Percentiles rank a stretch among this genome's conserved stretches.
phyloP scores from a whole-genome alignment of 768 basidiomycete species.

The Cyclocybe cylindracea region DNA sequence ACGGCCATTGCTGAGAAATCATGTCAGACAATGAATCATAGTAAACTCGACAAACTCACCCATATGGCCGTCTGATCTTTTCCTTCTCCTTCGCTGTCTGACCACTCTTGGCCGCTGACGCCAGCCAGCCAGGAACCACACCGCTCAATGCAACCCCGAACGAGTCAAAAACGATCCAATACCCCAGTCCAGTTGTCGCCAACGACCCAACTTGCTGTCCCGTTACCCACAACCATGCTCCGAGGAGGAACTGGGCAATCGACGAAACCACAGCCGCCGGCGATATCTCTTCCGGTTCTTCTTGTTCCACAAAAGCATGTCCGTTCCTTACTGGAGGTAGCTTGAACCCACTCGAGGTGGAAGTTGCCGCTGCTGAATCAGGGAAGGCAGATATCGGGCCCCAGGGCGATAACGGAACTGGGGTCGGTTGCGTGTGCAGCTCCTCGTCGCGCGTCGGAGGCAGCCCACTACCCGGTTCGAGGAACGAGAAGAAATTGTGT shows the following conservation, averaged over 20 bases:
- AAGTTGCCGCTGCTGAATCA: constrained; percentile 14
- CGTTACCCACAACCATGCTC: constrained; percentile 81
- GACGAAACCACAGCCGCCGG: constrained; percentile 25
- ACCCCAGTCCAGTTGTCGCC: constrained; percentile 88
- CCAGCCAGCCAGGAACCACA: constrained; percentile 47
- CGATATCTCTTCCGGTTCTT: constrained; percentile 4
- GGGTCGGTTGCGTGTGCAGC: constrained; percentile 59
- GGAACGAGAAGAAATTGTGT: constrained; percentile 94
- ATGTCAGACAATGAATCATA: constrained; percentile 4
- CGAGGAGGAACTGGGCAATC: constrained; percentile 59
- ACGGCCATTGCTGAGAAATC: constrained; percentile 54
- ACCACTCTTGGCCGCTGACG: constrained; percentile 16
- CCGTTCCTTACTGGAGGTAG: constrained; percentile 7
- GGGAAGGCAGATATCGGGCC: constrained; percentile 50
- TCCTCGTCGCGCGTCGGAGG: constrained; percentile 27
- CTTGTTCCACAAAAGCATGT: background rate
- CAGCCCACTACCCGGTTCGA: constrained; percentile 64
- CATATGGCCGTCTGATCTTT: constrained; percentile 64
- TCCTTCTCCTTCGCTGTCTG: constrained; percentile 26
- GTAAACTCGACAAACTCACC: constrained; percentile 23
- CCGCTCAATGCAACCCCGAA: constrained; percentile 68
- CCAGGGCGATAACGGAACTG: constrained; percentile 69
- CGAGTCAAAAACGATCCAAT: constrained; percentile 95
- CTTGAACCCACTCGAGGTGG: constrained; percentile 14
- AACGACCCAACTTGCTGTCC: constrained; percentile 90